Conservation (phyloP, 2,329 filamentous ascomycete genomes). For the Penicillium freii region DNA sequence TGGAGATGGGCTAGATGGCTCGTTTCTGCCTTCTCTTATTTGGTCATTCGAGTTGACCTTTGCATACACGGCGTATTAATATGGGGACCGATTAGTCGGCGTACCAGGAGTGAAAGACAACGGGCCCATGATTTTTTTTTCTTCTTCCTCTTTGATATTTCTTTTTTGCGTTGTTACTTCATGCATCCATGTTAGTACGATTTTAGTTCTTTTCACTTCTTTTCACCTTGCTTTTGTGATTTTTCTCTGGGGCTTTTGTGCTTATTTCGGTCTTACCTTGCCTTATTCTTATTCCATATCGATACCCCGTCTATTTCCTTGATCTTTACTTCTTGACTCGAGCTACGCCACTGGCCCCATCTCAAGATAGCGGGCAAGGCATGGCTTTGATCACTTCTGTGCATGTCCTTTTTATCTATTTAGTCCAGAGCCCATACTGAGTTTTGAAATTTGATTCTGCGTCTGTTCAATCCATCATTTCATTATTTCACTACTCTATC, state of each 20-base stretch:
- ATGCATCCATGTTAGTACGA: constrained; percentile 2
- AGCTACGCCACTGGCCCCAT: not conserved
- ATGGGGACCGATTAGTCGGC: constrained; percentile 16
- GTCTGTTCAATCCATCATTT: not conserved
- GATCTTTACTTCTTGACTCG: constrained; percentile 14
- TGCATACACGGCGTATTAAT: constrained; percentile 34
- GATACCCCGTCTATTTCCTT: constrained; percentile 34
- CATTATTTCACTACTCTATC: not conserved
- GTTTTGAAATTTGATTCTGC: not conserved
- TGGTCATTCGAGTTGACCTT: constrained; percentile 19
- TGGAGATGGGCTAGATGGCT: constrained; percentile 58
- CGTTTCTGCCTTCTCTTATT: constrained; percentile 1
- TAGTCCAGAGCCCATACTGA: not conserved
- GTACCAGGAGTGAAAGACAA: constrained; percentile 18
- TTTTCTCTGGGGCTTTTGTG: constrained; percentile 2
- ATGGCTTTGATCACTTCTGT: not conserved
- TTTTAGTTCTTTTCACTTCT: constrained; percentile 11
- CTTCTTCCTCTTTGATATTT: constrained; percentile 10
- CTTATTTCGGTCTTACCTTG: constrained; percentile 14
- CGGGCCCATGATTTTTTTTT: constrained; percentile 1
- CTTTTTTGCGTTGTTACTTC: constrained; percentile 21
- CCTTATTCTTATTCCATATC: constrained; percentile 28
- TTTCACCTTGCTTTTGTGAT: constrained; percentile 15
- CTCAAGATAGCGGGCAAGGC: constrained; percentile 1
- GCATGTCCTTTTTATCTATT: not conserved